These are phyloP conservation scores for Coleophoma eucalyptorum DNA, from an alignment of 2,329 filamentous ascomycete genomes.

Conservation along the genomic window DNA sequence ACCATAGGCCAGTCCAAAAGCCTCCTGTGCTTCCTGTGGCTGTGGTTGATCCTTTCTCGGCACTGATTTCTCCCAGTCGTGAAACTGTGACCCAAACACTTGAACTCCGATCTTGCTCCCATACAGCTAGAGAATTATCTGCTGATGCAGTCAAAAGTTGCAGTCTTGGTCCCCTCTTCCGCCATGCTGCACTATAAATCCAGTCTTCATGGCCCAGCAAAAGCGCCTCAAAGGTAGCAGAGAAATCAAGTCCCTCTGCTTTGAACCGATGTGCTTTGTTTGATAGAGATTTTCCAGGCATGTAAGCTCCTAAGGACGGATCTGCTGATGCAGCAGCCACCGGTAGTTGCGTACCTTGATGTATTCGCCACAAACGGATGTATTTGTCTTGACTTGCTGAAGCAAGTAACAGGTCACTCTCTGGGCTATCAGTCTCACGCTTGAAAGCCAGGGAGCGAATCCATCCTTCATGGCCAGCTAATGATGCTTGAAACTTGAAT, in stretches of 20 bases:
- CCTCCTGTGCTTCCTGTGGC: slow-evolving; percentile 94
- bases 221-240: slow-evolving; percentile 88
- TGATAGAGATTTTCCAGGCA: slow-evolving; percentile 69
- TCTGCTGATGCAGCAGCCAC: slow-evolving; percentile 51
- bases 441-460: slow-evolving; percentile 81
- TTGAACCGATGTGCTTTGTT: slow-evolving; percentile 85
- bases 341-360: slow-evolving; percentile 63
- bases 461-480: slow-evolving; percentile 93
- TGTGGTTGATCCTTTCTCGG: slow-evolving; percentile 92
- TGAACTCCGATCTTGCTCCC: slow-evolving; percentile 79
- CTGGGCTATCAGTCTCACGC: slow-evolving; percentile 48
- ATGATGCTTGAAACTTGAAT: slow-evolving; percentile 71
- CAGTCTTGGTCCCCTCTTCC: slow-evolving; percentile 37
- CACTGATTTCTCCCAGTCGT: slow-evolving; percentile 87
- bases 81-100: slow-evolving; percentile 89
- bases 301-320: slow-evolving; percentile 51
- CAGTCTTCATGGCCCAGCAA: slow-evolving; percentile 96
- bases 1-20: slow-evolving; percentile 96
- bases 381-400: slow-evolving; percentile 98
- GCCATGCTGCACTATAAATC: slow-evolving; percentile 75
- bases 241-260: slow-evolving; percentile 57
- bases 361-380: slow-evolving; percentile 86
- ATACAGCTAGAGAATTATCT: slow-evolving; percentile 91
- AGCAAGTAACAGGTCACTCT: slow-evolving; percentile 74
- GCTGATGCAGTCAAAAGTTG: slow-evolving; percentile 87